Evolutionary conservation across 139 green algal genomes (phyloP).

Genomic region (Zygnema circumcarinatum): DNA sequence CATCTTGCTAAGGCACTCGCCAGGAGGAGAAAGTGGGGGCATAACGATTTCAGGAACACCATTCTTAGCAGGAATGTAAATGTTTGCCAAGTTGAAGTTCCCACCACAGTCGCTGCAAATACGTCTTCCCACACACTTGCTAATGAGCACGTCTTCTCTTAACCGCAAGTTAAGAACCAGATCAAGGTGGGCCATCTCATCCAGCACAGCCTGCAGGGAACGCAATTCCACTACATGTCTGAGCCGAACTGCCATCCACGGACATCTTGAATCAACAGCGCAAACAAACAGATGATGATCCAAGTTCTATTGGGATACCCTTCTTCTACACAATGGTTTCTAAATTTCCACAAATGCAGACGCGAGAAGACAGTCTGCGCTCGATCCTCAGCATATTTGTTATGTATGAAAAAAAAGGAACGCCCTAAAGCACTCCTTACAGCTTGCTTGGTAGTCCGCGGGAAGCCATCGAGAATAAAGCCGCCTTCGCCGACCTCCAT

Average conservation of each 20-base stretch:
- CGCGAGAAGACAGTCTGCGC: no score
- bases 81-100: constrained; percentile 96
- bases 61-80: constrained; percentile 74
- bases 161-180: constrained; percentile 89
- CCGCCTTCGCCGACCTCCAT: constrained; percentile 69
- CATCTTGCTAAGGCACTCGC: constrained; percentile 79
- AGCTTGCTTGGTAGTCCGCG: constrained; percentile 75
- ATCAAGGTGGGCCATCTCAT: constrained; percentile 69
- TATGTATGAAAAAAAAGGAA: neutral
- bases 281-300: no score
- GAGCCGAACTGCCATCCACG: no score
- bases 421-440: constrained; percentile 21
- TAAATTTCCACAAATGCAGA: no score
- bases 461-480: constrained; percentile 96
- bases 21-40: constrained; percentile 83
- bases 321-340: no score
- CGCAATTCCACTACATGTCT: no score
- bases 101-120: constrained; percentile 90
- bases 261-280: no score
- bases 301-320: no score
- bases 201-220: constrained; percentile 70
- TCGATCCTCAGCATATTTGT: no score
- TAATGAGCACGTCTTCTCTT: constrained; percentile 86
- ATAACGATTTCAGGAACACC: constrained; percentile 79
- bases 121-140: constrained; percentile 80